phyloP scores from a whole-genome alignment of 306 rosid species.

The Sicyos baderoa region DNA sequence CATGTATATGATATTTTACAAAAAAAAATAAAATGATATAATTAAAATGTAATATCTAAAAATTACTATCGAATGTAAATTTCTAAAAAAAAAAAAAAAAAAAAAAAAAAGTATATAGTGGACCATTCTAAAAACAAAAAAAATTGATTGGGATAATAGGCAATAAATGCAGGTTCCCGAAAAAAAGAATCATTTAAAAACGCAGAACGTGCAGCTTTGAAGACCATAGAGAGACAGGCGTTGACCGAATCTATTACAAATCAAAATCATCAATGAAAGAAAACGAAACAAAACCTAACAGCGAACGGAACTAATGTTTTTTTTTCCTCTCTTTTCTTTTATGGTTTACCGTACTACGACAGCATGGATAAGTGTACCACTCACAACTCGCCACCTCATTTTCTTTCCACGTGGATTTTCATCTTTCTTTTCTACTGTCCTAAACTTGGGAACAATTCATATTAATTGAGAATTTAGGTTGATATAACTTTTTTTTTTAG shows the following conservation, averaged over 20 bases:
- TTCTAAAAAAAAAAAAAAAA: too few relatives aligned
- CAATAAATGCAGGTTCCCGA: background rate
- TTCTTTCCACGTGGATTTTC: background rate
- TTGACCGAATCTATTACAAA: background rate
- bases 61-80: too few relatives aligned
- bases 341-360: background rate
- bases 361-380: background rate
- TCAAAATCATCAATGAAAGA: constrained; percentile 7
- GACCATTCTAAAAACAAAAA: background rate
- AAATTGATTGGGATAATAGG: background rate
- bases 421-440: background rate
- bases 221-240: background rate
- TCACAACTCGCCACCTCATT: background rate
- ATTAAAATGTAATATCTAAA: too few relatives aligned
- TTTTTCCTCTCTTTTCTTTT: background rate
- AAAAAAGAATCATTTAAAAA: background rate
- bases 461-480: too few relatives aligned
- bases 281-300: constrained; percentile 15
- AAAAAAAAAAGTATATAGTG: too few relatives aligned
- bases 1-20: too few relatives aligned
- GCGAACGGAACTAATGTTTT: background rate
- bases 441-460: background rate
- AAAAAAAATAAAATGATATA: too few relatives aligned
- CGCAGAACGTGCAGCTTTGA: background rate
- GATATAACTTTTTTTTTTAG: too few relatives aligned